A percentile compares a stretch with the other conserved stretches of the same genome.
Conservation (phyloP, 345 rosid species). For the Rhodomyrtus tomentosa region DNA sequence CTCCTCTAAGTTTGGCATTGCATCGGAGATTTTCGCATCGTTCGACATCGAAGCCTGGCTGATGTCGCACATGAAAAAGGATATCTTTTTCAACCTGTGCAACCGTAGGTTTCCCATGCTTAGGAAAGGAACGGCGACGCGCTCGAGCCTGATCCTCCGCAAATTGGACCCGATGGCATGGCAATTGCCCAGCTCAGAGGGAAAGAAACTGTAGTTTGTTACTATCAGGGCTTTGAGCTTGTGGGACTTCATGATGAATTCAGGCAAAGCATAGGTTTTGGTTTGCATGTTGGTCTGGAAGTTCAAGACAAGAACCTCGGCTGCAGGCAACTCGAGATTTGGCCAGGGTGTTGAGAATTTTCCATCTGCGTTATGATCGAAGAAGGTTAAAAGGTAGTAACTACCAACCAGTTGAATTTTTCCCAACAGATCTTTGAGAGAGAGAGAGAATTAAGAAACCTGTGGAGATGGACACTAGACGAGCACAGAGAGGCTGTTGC, state of each 20-base stretch:
- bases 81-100: constrained; percentile 21
- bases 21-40: neutral
- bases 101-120: neutral
- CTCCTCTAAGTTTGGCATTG: constrained; percentile 36
- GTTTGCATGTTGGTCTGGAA: neutral
- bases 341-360: constrained; percentile 29
- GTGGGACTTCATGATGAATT: constrained; percentile 26
- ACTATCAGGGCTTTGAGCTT: constrained; percentile 34
- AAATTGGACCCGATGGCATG: constrained; percentile 22
- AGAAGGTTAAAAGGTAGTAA: accelerated
- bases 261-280: constrained; percentile 27
- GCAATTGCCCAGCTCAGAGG: constrained; percentile 21
- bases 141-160: constrained; percentile 47
- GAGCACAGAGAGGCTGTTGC: constrained; percentile 5
- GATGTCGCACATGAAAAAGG: constrained; percentile 33
- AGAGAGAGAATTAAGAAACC: constrained; percentile 8
- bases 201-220: constrained; percentile 17
- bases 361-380: constrained; percentile 19
- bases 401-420: accelerated
- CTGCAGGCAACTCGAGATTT: constrained; percentile 21
- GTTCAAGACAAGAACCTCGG: constrained; percentile 37
- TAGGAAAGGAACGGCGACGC: constrained; percentile 11
- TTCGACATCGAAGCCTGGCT: constrained; percentile 10
- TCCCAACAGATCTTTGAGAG: accelerated
- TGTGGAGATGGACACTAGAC: constrained; percentile 32